Evolutionary conservation across 192 early-diverging fungal species (phyloP), one percentile per base, ranked within the genome.

Genomic region (Coemansia sp.): DNA sequence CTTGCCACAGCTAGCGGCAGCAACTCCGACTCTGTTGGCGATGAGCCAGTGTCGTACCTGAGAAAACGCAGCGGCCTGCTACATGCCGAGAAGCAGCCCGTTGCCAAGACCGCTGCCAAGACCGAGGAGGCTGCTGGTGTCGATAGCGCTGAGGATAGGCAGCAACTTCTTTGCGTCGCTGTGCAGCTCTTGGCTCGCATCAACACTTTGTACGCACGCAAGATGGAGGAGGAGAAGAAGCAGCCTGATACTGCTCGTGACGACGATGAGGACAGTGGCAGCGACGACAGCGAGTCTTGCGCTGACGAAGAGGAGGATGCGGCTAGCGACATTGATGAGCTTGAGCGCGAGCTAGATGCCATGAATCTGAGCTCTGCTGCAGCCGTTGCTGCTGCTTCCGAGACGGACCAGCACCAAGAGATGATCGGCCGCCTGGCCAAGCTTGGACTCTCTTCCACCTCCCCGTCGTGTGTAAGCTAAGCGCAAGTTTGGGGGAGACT

Each of bases 21-120:
- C 48, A 50, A 50, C 10, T 1, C 50, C 1, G 37, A 16, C 26
- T 35, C 59, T 37, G 11, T 61, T 11, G 3, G 38, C 20, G 73
- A 80, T 55, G 77, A 80, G 65, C 77, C 77, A 0, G 77, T 80
- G 25, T 80, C 77, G 41, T 80, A 80, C 45, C 47, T 80, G 64
- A 72, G 72, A 42, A 59, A 65, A 53, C 77, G 77, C 55, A 67
- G 59, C 42, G 72, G 64, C 38, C 61, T 79, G 42, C 28, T n/a
- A 1, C 68, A 34, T 21, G 58, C 26, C 25, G n/a, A 21, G 38
- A 52, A 41, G 42, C 47, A 38, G 39, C 61, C 59, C 28, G 37
- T 4, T 41, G 39, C 20, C 36, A 25, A 43, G 33, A 18, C 42
- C 0, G 11, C 38, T 25, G 35, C 33, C 59, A 18, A 25, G n/a